Base-by-base conservation (phyloP, 1,284 basidiomycete species). In the Cryptococcus jaspeensis region DNA sequence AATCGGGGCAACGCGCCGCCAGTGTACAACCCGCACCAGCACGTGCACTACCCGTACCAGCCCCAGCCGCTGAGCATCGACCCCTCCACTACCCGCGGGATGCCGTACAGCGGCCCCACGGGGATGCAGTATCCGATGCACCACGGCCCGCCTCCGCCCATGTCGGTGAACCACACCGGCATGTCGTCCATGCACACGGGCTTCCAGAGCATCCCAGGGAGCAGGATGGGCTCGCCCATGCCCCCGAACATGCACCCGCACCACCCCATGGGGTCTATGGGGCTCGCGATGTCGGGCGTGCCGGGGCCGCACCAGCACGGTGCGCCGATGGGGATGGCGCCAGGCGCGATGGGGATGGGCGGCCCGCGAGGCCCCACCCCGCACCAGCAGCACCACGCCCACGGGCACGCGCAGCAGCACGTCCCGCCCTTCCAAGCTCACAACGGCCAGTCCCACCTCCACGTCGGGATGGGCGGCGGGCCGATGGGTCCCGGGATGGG, bases 21-120 rank as follows among this genome's bases (percentile, higher is more conserved):
- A 5, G 58, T 70, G 13, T 72, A 75, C 62, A 71, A 75, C 62
- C 73, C 72, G 12, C 70, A 75, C 55, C 73, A 75, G 58, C 73
- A 75, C 49, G 71, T 69, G 13, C 73, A 75, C 46, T 72, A 70
- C 59, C 72, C 73, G 2, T 73, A 75, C 60, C 70, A 70, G 44
- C 71, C 73, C 8, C 71, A 73, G 59, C 70, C 71, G 6, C 55
- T 72, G 45, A 66, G 67, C 45, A 69, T 73, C 58, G 71, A 72
- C 55, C 67, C 67, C 8, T 67, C 70, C 47, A 65, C 65, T 15
- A 63, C 65, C 7, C 59, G 71, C 18, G 72, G 71, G 12, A 64
- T 74, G 63, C 71, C 72, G 23, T 74, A 73, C 60, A 64, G 63
- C 39, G 71, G 72, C 36, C 72, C 71, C 0, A 32, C 28, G 9